Evolutionary conservation across 1,284 basidiomycete species (phyloP), one percentile per base, ranked within the genome.

Genomic region (Wallemia mellicola): DNA sequence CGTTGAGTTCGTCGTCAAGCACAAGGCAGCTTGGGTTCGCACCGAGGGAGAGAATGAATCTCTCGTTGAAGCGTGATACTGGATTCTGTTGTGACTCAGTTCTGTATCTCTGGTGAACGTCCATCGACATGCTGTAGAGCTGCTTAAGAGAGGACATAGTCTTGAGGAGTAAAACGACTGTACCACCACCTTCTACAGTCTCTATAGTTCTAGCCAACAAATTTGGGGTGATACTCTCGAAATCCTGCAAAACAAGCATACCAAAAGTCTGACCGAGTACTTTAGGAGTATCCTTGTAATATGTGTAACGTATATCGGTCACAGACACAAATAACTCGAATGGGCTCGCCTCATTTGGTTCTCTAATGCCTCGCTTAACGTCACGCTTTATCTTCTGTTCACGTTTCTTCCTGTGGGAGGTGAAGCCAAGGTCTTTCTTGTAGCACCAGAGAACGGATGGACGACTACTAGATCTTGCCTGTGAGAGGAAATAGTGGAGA

Each of bases 261-360:
- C 92, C 92, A 70, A 85, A 96, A 0, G 94, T 98, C 68, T 95
- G 86, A 66, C 94, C 94, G 28, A 98, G 80, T 63, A 94, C 87
- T 71, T 92, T 92, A 61, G 91, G 80, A 0, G 87, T 88, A 67
- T 95, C 89, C 69, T 92, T 94, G 74, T 94, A 85, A 72, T 84
- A 83, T 78, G 83, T 86, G 74, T 99, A 98, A 63, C 92, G 82
- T 61, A 99, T 96, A 69, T 99, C 92, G 7, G 94, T 98, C n/a
- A 96, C 88, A 1, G 86, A 85, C 25, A 98, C 83, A 67, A 99
- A 98, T 60, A 98, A 85, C 73, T 98, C 94, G 67, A 99, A 98
- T 0, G 94, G 92, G 68, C 87, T 81, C 68, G 92, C 87, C 61
- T 96, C 87, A 67, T 92, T 92, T 25, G 85, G 81, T 66, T 99